Base-by-base conservation (phyloP, 2,329 filamentous ascomycete genomes). In the Pezicula carpinea region DNA sequence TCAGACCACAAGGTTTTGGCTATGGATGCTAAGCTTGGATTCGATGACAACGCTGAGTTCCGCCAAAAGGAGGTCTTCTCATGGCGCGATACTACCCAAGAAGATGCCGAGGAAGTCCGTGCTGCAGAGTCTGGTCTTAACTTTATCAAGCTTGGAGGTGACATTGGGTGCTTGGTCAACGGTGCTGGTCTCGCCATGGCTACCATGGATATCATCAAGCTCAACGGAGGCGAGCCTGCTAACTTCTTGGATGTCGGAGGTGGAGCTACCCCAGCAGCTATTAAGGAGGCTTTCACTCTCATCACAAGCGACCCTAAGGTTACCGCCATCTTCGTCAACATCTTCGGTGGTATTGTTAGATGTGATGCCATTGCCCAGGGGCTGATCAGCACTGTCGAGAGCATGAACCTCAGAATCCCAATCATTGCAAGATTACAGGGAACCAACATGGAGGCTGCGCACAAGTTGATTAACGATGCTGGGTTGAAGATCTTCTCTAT, bases 171-270 rank as follows among this genome's bases (percentile, higher is more conserved):
- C 78, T 80, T 97, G 61, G 93, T 99, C 76, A 99, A 99, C 76
- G 93, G 93, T 69, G 93, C 93, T 64, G 93, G 93, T 76, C 87
- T 99, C 59, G 93, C 93, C 73, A 99, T 99, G 93, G 93, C 93
- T 55, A 99, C 93, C 69, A 99, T 99, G 93, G 93, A 99, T 72
- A 97, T 99, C 71, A 99, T 99, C 82, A 97, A 99, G 83, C 82
- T 99, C 55, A 99, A 97, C 75, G 93, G 93, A 61, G 93, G 93
- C 55, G 77, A 82, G 66, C 93, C 93, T 53, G 93, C 93, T 62
- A 99, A 99, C 83, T 99, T 99, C 84, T 80, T 99, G 61, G 93
- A 99, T 69, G 93, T 99, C 60, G 93, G 93, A 66, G 93, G 93
- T 69, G 93, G 93, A 77, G 93, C 93, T 59, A 99, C 93, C 51